A percentile compares a stretch with the other conserved stretches of the same genome.
Conservation (phyloP, 768 basidiomycete genomes). For the Russula earlei region DNA sequence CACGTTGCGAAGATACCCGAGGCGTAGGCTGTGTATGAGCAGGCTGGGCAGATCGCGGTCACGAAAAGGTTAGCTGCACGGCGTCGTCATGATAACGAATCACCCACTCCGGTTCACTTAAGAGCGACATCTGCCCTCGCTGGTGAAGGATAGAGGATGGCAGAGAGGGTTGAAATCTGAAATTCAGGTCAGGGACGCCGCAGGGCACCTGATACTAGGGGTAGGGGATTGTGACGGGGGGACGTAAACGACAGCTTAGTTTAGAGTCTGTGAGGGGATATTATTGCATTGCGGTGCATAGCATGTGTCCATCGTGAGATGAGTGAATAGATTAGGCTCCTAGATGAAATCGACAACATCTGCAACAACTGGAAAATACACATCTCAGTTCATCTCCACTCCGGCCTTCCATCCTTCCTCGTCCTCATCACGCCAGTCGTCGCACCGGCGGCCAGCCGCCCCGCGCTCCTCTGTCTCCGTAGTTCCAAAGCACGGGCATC, state of each 20-base stretch:
- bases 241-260: no score
- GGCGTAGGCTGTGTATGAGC: conserved; percentile 75
- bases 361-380: no score
- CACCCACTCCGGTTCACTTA: conserved; percentile 19
- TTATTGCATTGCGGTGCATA: no score
- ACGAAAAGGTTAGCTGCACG: not conserved
- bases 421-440: not conserved
- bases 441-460: conserved; percentile 23
- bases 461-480: conserved; percentile 31
- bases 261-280: no score
- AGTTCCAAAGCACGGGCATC: conserved; percentile 25
- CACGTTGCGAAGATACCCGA: conserved; percentile 81
- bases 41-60: conserved; percentile 33
- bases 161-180: not conserved
- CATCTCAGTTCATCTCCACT: conserved; percentile 17
- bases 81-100: not conserved
- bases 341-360: not conserved
- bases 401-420: conserved; percentile 9
- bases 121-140: conserved; percentile 14
- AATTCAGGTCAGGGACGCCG: not conserved
- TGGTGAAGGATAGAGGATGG: not conserved
- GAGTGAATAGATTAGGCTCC: not conserved
- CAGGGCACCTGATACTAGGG: no score
- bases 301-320: not conserved
- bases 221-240: not conserved